Conservation (phyloP, 1,284 basidiomycete genomes). For the Austroboletus rostrupii region DNA sequence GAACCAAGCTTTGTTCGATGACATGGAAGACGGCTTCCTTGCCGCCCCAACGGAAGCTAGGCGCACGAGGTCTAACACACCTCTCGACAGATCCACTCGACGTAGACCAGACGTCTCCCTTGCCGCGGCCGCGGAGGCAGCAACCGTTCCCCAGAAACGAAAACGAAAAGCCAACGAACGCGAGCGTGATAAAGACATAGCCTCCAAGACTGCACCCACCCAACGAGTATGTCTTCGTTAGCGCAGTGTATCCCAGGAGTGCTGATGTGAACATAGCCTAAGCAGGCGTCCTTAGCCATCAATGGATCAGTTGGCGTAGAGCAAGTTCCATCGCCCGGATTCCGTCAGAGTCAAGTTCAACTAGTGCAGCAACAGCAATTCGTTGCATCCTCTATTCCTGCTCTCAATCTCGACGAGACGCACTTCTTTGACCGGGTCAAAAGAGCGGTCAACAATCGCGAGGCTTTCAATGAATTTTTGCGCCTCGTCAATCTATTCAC, state of each 20-base stretch:
- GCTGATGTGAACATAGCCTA: conserved; percentile 14
- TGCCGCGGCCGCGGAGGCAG: conserved; percentile 25
- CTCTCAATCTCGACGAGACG: conserved; percentile 59
- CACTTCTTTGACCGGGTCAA: conserved; percentile 95
- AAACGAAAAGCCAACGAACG: conserved; percentile 53
- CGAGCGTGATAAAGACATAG: conserved; percentile 28
- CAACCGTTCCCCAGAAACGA: conserved; percentile 54
- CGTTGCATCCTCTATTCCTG: conserved; percentile 21
- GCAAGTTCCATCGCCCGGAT: conserved; percentile 19
- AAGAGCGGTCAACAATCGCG: conserved; percentile 81
- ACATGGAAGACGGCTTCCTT: conserved; percentile 31
- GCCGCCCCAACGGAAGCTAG: conserved; percentile 22
- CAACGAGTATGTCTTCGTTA: conserved; percentile 26
- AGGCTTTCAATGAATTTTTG: conserved; percentile 94
- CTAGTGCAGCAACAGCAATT: conserved; percentile 30
- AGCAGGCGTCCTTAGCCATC: conserved; percentile 18
- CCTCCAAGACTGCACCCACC: conserved; percentile 16
- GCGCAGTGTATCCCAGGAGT: not conserved
- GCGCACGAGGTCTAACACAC: conserved; percentile 26
- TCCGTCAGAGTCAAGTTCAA: conserved; percentile 24
- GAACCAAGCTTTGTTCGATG: conserved; percentile 47
- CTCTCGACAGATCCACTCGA: conserved; percentile 24
- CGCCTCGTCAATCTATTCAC: conserved; percentile 95
- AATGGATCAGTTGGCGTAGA: conserved; percentile 25
- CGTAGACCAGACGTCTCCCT: conserved; percentile 31